Evolutionary conservation across 1,284 basidiomycete species (phyloP).

Genomic region (Ustilago vetiveriae): DNA sequence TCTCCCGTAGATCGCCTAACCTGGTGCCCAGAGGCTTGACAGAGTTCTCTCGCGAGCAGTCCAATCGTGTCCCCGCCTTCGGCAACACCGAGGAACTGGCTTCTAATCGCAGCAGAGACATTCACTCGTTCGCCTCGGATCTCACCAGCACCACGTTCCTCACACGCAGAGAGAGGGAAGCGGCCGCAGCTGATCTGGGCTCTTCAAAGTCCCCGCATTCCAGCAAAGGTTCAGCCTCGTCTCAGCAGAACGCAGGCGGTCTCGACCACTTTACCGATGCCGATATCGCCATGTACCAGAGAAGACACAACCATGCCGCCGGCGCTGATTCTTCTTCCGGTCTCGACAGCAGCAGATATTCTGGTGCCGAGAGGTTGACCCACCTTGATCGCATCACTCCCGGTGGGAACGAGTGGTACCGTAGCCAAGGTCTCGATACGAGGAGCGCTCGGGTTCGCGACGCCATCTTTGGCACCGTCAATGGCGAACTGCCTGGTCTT

Average conservation of each 20-base stretch:
- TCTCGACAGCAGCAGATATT: slow-evolving; percentile 41
- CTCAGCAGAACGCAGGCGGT: slow-evolving; percentile 14
- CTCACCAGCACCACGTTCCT: slow-evolving; percentile 46
- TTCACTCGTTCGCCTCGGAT: slow-evolving; percentile 30
- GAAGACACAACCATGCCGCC: slow-evolving; percentile 35
- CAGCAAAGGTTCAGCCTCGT: not conserved
- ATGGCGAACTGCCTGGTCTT: slow-evolving; percentile 61
- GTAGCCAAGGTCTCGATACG: slow-evolving; percentile 40
- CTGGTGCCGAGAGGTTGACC: slow-evolving; percentile 39
- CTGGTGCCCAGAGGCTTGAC: slow-evolving; percentile 30
- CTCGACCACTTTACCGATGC: slow-evolving; percentile 40
- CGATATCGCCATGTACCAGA: slow-evolving; percentile 47
- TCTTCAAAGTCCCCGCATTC: not conserved
- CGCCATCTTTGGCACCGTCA: slow-evolving; percentile 65
- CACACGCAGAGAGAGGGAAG: slow-evolving; percentile 42
- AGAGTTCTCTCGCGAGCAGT: slow-evolving; percentile 39
- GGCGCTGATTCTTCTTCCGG: slow-evolving; percentile 23
- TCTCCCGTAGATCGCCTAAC: slow-evolving; percentile 33
- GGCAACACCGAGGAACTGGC: slow-evolving; percentile 32
- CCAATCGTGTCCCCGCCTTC: slow-evolving; percentile 30
- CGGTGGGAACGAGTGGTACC: slow-evolving; percentile 48
- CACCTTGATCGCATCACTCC: slow-evolving; percentile 41
- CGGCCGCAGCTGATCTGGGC: slow-evolving; percentile 25
- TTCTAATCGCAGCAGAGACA: slow-evolving; percentile 19
- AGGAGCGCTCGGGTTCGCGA: slow-evolving; percentile 61